Percentiles rank a stretch among this genome's conserved stretches.
Evolutionary conservation across 1,139 yeast species (phyloP).

Genomic region (Protomyces pachydermus): DNA sequence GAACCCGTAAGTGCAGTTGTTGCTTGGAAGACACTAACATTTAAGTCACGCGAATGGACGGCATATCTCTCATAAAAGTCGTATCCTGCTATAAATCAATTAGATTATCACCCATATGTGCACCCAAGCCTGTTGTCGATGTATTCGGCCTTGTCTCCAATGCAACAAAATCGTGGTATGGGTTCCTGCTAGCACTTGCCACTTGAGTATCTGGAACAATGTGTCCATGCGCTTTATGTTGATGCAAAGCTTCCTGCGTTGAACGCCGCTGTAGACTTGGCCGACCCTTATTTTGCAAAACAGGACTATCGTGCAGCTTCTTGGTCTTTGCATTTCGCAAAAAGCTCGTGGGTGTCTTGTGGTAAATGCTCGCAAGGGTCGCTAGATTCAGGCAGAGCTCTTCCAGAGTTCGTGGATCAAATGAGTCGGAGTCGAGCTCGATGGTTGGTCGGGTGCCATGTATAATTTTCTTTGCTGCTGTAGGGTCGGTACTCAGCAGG

Average conservation of each 20-base stretch:
- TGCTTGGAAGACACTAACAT: background rate
- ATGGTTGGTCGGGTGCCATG: conserved; percentile 60
- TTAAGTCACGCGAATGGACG: background rate
- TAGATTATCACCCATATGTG: conserved; percentile 4
- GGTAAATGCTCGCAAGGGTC: conserved; percentile 71
- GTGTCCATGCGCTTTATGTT: conserved; percentile 15
- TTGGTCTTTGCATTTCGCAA: conserved; percentile 63
- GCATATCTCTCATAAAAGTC: background rate
- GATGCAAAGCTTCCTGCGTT: conserved; percentile 10
- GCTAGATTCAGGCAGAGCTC: conserved; percentile 77
- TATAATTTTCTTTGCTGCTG: conserved; percentile 50
- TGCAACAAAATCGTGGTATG: conserved; percentile 19
- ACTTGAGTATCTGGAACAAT: conserved; percentile 16
- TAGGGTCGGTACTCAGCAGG: conserved; percentile 52
- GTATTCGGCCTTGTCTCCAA: conserved; percentile 9
- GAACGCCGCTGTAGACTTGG: conserved; percentile 1
- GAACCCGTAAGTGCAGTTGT: conserved; percentile 2
- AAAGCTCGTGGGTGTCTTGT: conserved; percentile 75
- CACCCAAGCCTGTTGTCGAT: conserved; percentile 8
- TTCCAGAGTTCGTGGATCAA: conserved; percentile 66
- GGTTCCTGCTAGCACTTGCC: background rate
- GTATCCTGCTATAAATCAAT: conserved; percentile 8
- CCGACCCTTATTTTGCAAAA: conserved; percentile 41
- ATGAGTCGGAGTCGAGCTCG: conserved; percentile 60
- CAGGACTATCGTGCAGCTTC: conserved; percentile 57